Evolutionary conservation across 2,329 filamentous ascomycete species (phyloP), one percentile per base, ranked within the genome.

Genomic region (Chaetomium sp.): DNA sequence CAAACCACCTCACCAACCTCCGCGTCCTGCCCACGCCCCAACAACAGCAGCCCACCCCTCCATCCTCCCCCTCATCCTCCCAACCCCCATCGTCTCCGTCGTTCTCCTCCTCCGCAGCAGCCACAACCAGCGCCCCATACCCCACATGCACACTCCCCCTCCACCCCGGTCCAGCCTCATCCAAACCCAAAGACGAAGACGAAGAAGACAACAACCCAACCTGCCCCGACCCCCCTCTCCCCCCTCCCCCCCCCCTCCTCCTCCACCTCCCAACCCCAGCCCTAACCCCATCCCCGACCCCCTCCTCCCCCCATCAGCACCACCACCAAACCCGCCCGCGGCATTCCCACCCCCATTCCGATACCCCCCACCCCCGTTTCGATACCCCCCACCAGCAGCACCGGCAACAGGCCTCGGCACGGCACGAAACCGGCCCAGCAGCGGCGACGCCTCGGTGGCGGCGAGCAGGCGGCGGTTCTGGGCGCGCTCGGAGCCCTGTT

Each of bases 381-480:
- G 29, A 31, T 4, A 31, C 12, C 51, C 16, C 31, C 29, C 13
- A 31, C 53, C n/a, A 29, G 27, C 25, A 16, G 4, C 45, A 21
- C 23, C 25, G 12, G 3, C 21, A 5, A 12, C 21, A 27, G 77
- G 77, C 29, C 80, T 77, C 8, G 85, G 85, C 21, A 89, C 85
- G 65, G 87, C 87, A 67, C 87, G 85, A 76, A 87, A 90, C 47
- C 87, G 85, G 67, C 87, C 87, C 2, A 89, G 82, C 9, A 89
- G 77, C 27, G 87, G 86, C 21, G 86, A 85, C 50, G 84, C 78
- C 71, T 88, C 75, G 60, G 76, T 73, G 64, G 80, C 33, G 16
- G 16, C 42, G 2, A 47, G 80, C 66, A 77, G 75, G 1, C 66
- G 80, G 78, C 71, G 80, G 31, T 82, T 68, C 13, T 72, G 85